A percentile compares a stretch with the other conserved stretches of the same genome.
These are phyloP conservation scores for Medicago truncatula DNA, from an alignment of 306 rosid genomes.

Conservation along the genomic window MtrunA17r5.0-ANR NC_053048.1:47465001-47465500, in stretches of 20 bases:
- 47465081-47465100: too few relatives aligned
- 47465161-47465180: slow-evolving; percentile 6
- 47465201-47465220: slow-evolving; percentile 31
- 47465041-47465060: too few relatives aligned
- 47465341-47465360: slow-evolving; percentile 3
- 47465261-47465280: slow-evolving; percentile 20
- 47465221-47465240: slow-evolving; percentile 12
- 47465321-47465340: slow-evolving; percentile 5
- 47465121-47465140: neutral
- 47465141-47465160: neutral
- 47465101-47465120: too few relatives aligned
- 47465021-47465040: too few relatives aligned
- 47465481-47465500: slow-evolving; percentile 40
- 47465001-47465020: too few relatives aligned
- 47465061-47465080: too few relatives aligned
- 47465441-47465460: slow-evolving; percentile 17
- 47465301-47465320: slow-evolving; percentile 31
- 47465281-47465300: slow-evolving; percentile 41
- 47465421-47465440: slow-evolving; percentile 29
- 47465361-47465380: neutral
- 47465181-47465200: neutral
- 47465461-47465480: slow-evolving; percentile 21
- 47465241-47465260: neutral
- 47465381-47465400: slow-evolving; percentile 11
- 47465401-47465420: neutral